Evolutionary conservation across 352 stramenopile genomes (phyloP).

Genomic region (Phytophthora hibernalis): DNA sequence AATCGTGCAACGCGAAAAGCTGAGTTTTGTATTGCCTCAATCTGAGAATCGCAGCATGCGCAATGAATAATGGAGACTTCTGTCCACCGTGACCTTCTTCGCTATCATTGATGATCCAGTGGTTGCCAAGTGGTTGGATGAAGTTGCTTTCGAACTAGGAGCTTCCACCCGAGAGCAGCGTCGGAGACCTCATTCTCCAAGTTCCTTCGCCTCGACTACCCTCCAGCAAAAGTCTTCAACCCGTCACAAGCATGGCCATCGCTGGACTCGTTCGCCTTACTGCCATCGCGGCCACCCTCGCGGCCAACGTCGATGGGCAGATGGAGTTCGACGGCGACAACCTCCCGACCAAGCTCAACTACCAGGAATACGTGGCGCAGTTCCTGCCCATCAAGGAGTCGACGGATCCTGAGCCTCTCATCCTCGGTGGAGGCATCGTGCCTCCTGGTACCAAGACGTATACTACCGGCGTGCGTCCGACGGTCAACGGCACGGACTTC

Average conservation of each 20-base stretch:
- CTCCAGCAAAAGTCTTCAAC: not conserved
- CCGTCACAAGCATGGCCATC: slow-evolving; percentile 20
- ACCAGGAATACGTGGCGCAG: slow-evolving; percentile 40
- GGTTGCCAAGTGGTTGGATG: slow-evolving; percentile 1
- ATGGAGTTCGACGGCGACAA: slow-evolving; percentile 14
- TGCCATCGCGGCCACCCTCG: slow-evolving; percentile 32
- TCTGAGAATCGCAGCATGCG: slow-evolving; percentile 18
- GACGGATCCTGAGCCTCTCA: slow-evolving; percentile 33
- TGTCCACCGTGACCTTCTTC: slow-evolving; percentile 8
- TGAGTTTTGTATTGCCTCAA: not conserved
- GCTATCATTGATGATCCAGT: not conserved
- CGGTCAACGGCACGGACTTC: slow-evolving; percentile 43
- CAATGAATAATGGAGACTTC: slow-evolving; percentile 1
- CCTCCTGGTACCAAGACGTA: slow-evolving; percentile 59
- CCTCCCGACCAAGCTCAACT: slow-evolving; percentile 35
- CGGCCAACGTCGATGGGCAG: slow-evolving; percentile 24
- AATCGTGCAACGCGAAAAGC: slow-evolving; percentile 10
- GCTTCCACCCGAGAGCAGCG: not conserved
- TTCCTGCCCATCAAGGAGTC: slow-evolving; percentile 21
- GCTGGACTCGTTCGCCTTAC: slow-evolving; percentile 21
- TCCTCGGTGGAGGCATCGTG: slow-evolving; percentile 50
- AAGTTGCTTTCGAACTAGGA: not conserved
- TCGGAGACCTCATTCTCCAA: slow-evolving; percentile 36
- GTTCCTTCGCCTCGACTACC: slow-evolving; percentile 4
- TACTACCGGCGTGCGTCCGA: slow-evolving; percentile 48